A percentile compares a stretch with the other conserved stretches of the same genome.
Conservation (phyloP, 768 basidiomycete species). For the Auriscalpium orientale region DNA sequence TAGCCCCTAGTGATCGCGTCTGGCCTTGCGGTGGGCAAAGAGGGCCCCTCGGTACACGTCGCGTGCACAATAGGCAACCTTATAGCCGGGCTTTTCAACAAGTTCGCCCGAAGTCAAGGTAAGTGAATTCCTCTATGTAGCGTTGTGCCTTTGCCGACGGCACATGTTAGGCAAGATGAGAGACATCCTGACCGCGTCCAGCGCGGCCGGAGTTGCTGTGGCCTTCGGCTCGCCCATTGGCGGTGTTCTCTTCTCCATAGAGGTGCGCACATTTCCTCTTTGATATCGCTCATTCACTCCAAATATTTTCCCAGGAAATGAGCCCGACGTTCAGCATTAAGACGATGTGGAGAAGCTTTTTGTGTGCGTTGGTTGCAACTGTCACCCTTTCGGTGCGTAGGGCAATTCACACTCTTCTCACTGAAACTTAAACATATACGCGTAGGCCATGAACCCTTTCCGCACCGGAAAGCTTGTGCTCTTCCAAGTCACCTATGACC, state of each 20-base stretch:
- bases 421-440: no score
- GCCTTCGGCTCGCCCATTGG: conserved; percentile 98
- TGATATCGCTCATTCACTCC: background rate
- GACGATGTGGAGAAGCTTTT: conserved; percentile 98
- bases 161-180: conserved; percentile 58
- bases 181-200: conserved; percentile 90
- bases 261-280: conserved; percentile 42
- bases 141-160: background rate
- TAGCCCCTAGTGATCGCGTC: conserved; percentile 97
- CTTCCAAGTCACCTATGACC: conserved; percentile 95
- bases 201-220: conserved; percentile 96
- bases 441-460: conserved; percentile 94
- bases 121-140: conserved; percentile 20
- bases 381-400: conserved; percentile 84
- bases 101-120: conserved; percentile 88
- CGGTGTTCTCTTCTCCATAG: conserved; percentile 95
- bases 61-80: conserved; percentile 90
- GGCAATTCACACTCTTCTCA: background rate
- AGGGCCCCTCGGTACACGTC: conserved; percentile 96
- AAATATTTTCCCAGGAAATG: conserved; percentile 75
- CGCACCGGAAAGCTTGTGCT: conserved; percentile 95
- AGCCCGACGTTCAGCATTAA: conserved; percentile 93
- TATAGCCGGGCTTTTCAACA: conserved; percentile 76
- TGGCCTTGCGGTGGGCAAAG: conserved; percentile 94
- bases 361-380: conserved; percentile 95